These are phyloP conservation scores for Hibiscus trionum DNA, from an alignment of 345 rosid genomes.

Conservation along the genomic window DNA sequence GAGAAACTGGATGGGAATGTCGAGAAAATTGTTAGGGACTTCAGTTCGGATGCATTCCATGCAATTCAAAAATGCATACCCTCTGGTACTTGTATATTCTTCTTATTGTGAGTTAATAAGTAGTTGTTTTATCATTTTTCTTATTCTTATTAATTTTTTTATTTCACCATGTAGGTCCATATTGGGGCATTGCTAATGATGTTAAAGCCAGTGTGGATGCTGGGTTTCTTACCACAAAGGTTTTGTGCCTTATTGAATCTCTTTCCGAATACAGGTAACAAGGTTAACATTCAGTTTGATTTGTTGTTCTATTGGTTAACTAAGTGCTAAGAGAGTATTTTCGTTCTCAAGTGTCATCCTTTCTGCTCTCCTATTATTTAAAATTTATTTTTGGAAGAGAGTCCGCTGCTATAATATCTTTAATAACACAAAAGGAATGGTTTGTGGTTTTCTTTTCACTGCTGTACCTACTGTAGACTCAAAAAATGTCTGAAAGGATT, in stretches of 20 bases:
- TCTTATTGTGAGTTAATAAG: background rate
- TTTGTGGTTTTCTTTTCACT: too few species aligned
- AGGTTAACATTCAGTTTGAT: background rate
- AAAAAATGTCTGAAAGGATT: too few species aligned
- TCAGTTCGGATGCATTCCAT: conserved; percentile 39
- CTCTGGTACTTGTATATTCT: conserved; percentile 38
- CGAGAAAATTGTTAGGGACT: conserved; percentile 35
- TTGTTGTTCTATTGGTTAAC: too few species aligned
- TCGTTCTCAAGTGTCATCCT: background rate
- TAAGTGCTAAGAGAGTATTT: too few species aligned
- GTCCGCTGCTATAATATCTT: too few species aligned
- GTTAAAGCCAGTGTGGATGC: conserved; percentile 25
- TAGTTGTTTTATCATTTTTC: conserved; percentile 4
- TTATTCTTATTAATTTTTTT: background rate
- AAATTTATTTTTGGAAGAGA: too few species aligned
- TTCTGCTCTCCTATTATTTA: background rate
- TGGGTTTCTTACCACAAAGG: conserved; percentile 48
- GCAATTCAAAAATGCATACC: conserved; percentile 33
- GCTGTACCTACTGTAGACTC: too few species aligned
- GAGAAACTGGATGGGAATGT: conserved; percentile 35
- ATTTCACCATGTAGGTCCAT: conserved; percentile 26
- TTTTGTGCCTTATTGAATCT: conserved; percentile 53
- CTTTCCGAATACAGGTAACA: conserved; percentile 73
- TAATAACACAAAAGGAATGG: too few species aligned
- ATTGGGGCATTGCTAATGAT: conserved; percentile 31